These are phyloP conservation scores for Cercospora brassicicola DNA, from an alignment of 2,329 filamentous ascomycete genomes.

Conservation along the genomic window DNA sequence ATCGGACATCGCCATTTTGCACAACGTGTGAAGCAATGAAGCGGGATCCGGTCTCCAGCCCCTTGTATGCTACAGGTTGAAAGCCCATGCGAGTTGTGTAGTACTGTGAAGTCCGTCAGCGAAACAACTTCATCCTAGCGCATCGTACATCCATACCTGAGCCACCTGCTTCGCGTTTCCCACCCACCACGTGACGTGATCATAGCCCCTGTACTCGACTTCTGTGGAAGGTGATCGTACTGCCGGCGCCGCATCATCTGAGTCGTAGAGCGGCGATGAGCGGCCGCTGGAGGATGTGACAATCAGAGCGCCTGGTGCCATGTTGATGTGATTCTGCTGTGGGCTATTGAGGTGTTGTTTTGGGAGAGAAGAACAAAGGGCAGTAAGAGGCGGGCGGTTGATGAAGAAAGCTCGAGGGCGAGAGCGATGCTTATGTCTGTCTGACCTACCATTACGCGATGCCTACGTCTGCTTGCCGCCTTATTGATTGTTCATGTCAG, in stretches of 20 bases:
- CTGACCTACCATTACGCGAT: conserved; percentile 6
- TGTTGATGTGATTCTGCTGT: conserved; percentile 18
- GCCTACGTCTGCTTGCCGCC: not conserved
- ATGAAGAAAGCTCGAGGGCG: conserved; percentile 3
- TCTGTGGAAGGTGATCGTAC: conserved; percentile 16
- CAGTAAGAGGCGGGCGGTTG: not conserved
- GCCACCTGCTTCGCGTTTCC: conserved; percentile 96
- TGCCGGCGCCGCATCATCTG: conserved; percentile 16
- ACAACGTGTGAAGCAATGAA: conserved; percentile 82
- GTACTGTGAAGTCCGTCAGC: conserved; percentile 53
- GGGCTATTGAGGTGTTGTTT: not conserved
- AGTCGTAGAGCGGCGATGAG: conserved; percentile 28
- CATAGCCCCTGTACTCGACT: conserved; percentile 71
- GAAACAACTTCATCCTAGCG: not conserved
- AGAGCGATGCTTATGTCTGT: conserved; percentile 13
- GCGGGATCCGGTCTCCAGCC: conserved; percentile 83
- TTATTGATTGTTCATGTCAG: conserved; percentile 11
- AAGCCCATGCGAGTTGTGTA: conserved; percentile 89
- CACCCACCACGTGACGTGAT: conserved; percentile 94
- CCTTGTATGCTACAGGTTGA: conserved; percentile 75
- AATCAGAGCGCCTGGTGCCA: conserved; percentile 44
- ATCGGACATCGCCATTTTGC: conserved; percentile 71
- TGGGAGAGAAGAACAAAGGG: not conserved
- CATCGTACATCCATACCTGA: conserved; percentile 28
- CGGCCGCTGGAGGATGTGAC: conserved; percentile 36